Conservation (phyloP, 1,284 basidiomycete genomes). For the Cutaneotrichosporon sp. region DNA sequence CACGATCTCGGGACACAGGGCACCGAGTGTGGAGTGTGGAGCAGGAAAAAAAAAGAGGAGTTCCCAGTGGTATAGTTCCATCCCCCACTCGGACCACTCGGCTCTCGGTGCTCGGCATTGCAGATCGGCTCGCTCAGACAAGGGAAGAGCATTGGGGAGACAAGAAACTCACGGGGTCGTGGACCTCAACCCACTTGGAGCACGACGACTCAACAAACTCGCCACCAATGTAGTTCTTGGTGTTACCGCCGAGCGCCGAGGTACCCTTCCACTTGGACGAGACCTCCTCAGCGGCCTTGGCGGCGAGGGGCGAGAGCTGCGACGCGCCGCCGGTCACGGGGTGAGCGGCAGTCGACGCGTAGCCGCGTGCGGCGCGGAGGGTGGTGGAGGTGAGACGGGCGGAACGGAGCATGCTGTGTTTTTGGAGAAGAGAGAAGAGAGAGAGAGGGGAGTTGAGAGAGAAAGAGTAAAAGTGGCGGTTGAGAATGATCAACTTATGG, state of each 20-base stretch:
- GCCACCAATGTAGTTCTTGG: conserved; percentile 86
- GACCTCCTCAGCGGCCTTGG: conserved; percentile 44
- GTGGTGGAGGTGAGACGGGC: conserved; percentile 12
- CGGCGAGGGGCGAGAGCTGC: conserved; percentile 36
- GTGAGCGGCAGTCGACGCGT: conserved; percentile 33
- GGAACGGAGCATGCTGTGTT: conserved; percentile 23
- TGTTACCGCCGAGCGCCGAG: conserved; percentile 72
- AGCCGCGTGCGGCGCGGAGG: conserved; percentile 27
- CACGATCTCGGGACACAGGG: not conserved
- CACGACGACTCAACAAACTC: conserved; percentile 75
- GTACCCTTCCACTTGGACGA: conserved; percentile 72
- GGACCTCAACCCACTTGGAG: conserved; percentile 74
- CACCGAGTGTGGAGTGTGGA: no score
- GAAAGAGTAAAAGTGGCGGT: conserved; percentile 9
- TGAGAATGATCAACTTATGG: not conserved
- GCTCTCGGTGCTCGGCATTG: not conserved
- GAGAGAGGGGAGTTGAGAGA: conserved; percentile 4
- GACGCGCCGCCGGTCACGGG: conserved; percentile 16
- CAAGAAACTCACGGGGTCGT: conserved; percentile 68
- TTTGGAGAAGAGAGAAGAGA: conserved; percentile 13
- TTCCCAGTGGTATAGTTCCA: not conserved
- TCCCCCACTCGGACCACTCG: not conserved
- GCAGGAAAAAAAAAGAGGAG: no score
- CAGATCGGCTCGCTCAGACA: not conserved
- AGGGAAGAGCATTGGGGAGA: no score